Conservation (phyloP, 805 yeast species). For the Ogataea saltuana region DNA sequence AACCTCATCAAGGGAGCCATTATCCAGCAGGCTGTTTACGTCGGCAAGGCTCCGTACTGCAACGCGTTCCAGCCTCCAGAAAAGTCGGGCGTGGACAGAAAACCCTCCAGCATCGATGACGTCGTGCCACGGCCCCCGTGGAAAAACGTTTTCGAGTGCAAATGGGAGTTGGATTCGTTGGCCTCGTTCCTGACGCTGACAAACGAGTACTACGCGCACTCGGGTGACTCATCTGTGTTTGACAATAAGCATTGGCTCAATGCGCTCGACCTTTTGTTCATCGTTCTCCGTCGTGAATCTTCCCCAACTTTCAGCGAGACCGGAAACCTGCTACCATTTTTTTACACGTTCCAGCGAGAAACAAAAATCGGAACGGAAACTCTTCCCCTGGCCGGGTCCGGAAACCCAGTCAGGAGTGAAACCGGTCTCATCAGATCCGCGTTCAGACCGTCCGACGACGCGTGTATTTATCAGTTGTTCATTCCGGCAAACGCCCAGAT, state of each 20-base stretch:
- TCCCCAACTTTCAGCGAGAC: slow-evolving; percentile 56
- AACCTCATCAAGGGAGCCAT: slow-evolving; percentile 75
- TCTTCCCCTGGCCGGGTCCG: slow-evolving; percentile 72
- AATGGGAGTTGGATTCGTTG: slow-evolving; percentile 83
- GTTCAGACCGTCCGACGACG: slow-evolving; percentile 87
- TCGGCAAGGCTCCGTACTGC: slow-evolving; percentile 72
- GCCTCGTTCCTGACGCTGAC: slow-evolving; percentile 78
- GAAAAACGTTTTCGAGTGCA: slow-evolving; percentile 78
- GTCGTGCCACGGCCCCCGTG: slow-evolving; percentile 75
- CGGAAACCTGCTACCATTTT: slow-evolving; percentile 50
- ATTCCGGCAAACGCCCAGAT: slow-evolving; percentile 85
- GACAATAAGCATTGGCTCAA: slow-evolving; percentile 53
- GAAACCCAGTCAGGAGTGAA: slow-evolving; percentile 74
- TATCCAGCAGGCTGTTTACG: slow-evolving; percentile 69
- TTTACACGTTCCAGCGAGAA: slow-evolving; percentile 69
- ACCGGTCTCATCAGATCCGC: slow-evolving; percentile 80
- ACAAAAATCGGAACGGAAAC: slow-evolving; percentile 83
- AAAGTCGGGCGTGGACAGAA: slow-evolving; percentile 47
- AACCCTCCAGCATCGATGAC: slow-evolving; percentile 55
- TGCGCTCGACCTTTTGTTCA: slow-evolving; percentile 54
- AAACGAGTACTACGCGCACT: slow-evolving; percentile 63
- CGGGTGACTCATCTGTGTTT: slow-evolving; percentile 51
- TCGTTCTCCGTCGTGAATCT: slow-evolving; percentile 59
- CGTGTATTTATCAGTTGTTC: slow-evolving; percentile 75
- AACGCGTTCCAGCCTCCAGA: slow-evolving; percentile 90